Percentiles rank a stretch among this genome's conserved stretches.
These are phyloP conservation scores for Calocybe gangraenosa DNA, from an alignment of 768 basidiomycete species.

Conservation along the genomic window DNA sequence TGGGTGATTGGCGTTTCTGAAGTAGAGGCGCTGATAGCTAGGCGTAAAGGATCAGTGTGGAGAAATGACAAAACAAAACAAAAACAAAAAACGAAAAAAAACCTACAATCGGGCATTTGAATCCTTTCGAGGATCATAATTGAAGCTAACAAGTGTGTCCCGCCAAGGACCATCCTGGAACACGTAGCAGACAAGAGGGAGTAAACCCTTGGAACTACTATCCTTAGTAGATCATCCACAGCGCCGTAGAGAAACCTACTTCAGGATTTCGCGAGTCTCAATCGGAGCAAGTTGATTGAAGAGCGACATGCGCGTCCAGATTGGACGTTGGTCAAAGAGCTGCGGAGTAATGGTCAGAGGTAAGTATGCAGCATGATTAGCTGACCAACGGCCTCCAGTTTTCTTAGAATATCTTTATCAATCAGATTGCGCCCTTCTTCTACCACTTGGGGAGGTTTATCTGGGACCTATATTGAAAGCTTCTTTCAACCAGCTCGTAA, in stretches of 20 bases:
- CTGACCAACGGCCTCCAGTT: constrained; percentile 45
- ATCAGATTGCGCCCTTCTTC: constrained; percentile 54
- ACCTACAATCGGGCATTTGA: constrained; percentile 73
- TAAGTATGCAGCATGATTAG: not conserved
- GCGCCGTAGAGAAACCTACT: constrained; percentile 54
- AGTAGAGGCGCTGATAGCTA: constrained; percentile 93
- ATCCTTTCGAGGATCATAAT: constrained; percentile 85
- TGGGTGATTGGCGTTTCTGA: constrained; percentile 83
- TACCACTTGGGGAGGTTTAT: constrained; percentile 56
- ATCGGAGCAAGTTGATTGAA: constrained; percentile 72
- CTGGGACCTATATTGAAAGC: constrained; percentile 49
- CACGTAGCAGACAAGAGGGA: constrained; percentile 81
- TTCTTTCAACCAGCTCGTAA: not conserved
- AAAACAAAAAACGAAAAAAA: constrained; percentile 2
- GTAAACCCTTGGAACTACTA: constrained; percentile 70
- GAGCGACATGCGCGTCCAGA: constrained; percentile 88
- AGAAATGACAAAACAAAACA: not conserved
- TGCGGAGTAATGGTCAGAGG: constrained; percentile 24
- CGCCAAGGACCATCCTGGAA: constrained; percentile 95
- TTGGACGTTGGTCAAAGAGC: constrained; percentile 71
- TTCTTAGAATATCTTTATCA: constrained; percentile 50
- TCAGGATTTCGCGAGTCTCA: constrained; percentile 69
- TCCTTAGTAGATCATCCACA: not conserved
- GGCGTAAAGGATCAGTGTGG: not conserved
- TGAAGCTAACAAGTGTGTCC: constrained; percentile 80